phyloP scores from a whole-genome alignment of 2,329 filamentous ascomycete species.

The Dothistroma septosporum region DNA sequence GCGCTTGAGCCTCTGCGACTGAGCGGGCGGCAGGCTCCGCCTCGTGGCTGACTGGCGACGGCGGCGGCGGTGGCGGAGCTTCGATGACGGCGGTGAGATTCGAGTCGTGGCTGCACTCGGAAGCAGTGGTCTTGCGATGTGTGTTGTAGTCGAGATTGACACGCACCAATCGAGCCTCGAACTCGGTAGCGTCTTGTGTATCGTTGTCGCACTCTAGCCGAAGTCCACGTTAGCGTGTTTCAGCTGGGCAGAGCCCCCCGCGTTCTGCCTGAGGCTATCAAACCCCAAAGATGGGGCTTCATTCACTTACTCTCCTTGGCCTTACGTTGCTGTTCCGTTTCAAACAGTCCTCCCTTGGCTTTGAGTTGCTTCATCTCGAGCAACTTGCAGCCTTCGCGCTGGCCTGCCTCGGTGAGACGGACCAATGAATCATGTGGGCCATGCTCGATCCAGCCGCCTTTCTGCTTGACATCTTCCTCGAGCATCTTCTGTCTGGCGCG shows the following conservation, averaged over 20 bases:
- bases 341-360: neutral
- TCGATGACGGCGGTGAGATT: neutral
- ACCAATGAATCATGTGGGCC: conserved; percentile 5
- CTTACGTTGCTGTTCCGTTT: conserved; percentile 4
- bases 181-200: conserved; percentile 38
- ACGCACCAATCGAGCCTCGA: neutral
- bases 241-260: neutral
- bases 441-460: conserved; percentile 9
- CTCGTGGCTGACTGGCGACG: neutral
- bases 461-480: conserved; percentile 4
- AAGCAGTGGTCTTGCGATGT: neutral
- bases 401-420: conserved; percentile 11
- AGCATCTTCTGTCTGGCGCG: conserved; percentile 1
- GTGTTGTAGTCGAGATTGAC: neutral
- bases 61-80: neutral
- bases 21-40: neutral
- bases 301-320: neutral
- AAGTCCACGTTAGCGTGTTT: conserved; percentile 55
- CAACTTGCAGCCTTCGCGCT: conserved; percentile 6
- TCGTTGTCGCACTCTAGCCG: conserved; percentile 58
- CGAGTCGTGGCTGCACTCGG: neutral
- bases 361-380: conserved; percentile 4
- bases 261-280: neutral
- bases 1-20: neutral
- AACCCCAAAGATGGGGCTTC: neutral